These are phyloP conservation scores for Trichophyton equinum DNA, from an alignment of 2,329 filamentous ascomycete species.

Conservation along the genomic window DNA sequence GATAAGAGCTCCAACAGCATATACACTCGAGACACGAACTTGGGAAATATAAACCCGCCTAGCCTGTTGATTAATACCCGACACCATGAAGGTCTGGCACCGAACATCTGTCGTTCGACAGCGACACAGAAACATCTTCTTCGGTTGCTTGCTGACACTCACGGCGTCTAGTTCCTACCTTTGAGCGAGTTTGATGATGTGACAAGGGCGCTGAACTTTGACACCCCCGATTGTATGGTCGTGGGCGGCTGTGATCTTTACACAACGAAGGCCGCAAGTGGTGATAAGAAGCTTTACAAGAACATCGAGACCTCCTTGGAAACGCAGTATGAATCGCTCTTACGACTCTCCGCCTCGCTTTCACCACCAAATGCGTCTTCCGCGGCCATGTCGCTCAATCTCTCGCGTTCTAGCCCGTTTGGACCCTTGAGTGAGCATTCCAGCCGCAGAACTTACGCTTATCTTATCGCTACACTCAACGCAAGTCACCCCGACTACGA, in stretches of 20 bases:
- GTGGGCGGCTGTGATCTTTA: slow-evolving; percentile 92
- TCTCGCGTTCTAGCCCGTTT: slow-evolving; percentile 81
- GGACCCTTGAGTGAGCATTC: slow-evolving; percentile 78
- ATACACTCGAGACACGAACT: not conserved
- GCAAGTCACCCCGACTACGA: slow-evolving; percentile 95
- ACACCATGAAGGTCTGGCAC: slow-evolving; percentile 1
- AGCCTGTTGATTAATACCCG: not conserved
- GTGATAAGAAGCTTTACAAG: slow-evolving; percentile 95
- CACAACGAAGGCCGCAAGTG: slow-evolving; percentile 88
- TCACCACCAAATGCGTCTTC: slow-evolving; percentile 68
- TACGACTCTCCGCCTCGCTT: slow-evolving; percentile 74
- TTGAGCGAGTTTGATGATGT: slow-evolving; percentile 84
- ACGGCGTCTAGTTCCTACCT: slow-evolving; percentile 61
- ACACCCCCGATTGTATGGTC: slow-evolving; percentile 82
- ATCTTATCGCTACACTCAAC: slow-evolving; percentile 91
- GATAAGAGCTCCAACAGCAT: not conserved
- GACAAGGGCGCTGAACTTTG: slow-evolving; percentile 87
- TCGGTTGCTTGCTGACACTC: not conserved
- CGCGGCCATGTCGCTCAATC: slow-evolving; percentile 54
- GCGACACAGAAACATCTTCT: not conserved
- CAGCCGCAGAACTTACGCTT: slow-evolving; percentile 84
- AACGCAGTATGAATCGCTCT: slow-evolving; percentile 75
- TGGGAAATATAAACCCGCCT: not conserved
- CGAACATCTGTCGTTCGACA: not conserved
- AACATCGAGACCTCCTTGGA: slow-evolving; percentile 86